Conservation (phyloP, 352 stramenopile species). For the Phytophthora idaei region DNA sequence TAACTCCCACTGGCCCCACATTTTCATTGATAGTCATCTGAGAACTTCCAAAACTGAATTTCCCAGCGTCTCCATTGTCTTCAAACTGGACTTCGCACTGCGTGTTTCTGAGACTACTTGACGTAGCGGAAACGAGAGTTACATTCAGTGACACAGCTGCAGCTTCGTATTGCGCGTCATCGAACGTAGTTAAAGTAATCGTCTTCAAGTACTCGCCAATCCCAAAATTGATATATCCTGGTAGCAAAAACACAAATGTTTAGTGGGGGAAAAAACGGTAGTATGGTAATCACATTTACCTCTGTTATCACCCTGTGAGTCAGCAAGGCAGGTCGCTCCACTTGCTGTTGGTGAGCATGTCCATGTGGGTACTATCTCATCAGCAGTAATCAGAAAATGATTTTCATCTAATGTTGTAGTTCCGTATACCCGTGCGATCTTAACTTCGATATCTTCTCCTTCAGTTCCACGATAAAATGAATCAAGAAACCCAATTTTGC, state of each 20-base stretch:
- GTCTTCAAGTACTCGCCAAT: conserved; percentile 33
- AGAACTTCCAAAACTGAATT: conserved; percentile 29
- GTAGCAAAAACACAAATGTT: not conserved
- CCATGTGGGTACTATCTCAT: conserved; percentile 5
- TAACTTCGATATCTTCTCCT: conserved; percentile 21
- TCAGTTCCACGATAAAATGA: conserved; percentile 19
- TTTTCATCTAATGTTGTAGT: conserved; percentile 21
- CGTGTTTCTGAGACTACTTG: conserved; percentile 17
- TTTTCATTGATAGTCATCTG: conserved; percentile 29
- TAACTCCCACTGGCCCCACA: conserved; percentile 8
- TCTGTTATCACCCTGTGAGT: conserved; percentile 19
- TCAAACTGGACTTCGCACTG: conserved; percentile 31
- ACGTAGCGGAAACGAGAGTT: conserved; percentile 19
- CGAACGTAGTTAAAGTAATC: conserved; percentile 34
- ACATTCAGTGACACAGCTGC: conserved; percentile 33
- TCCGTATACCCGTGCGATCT: conserved; percentile 35
- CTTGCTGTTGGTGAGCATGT: conserved; percentile 6
- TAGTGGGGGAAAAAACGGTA: not conserved
- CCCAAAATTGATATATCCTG: conserved; percentile 29
- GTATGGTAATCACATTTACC: conserved; percentile 14
- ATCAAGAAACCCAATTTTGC: conserved; percentile 27
- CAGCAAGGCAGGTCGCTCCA: conserved; percentile 21
- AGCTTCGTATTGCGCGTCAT: conserved; percentile 35
- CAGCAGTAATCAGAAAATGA: conserved; percentile 26
- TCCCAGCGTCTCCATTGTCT: conserved; percentile 45